A percentile compares a stretch with the other conserved stretches of the same genome.
Conservation (phyloP, 768 basidiomycete species). For the Lentinula detonsa region DNA sequence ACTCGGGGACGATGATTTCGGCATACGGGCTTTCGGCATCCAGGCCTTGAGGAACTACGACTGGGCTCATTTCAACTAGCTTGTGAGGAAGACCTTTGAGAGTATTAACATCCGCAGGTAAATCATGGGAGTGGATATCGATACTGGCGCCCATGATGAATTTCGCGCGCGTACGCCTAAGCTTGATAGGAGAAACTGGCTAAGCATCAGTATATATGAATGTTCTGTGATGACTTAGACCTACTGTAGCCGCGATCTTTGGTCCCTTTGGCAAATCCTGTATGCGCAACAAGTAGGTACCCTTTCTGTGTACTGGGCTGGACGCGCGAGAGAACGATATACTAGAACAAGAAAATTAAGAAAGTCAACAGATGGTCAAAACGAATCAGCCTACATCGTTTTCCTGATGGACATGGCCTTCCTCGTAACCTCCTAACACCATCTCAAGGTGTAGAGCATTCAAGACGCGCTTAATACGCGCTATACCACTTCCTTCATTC, state of each 20-base stretch:
- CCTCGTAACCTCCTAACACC: constrained; percentile 78
- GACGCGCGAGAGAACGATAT: constrained; percentile 89
- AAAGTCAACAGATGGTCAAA: neutral
- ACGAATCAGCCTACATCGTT: constrained; percentile 63
- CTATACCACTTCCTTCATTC: constrained; percentile 50
- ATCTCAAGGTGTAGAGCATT: constrained; percentile 91
- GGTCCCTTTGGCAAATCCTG: constrained; percentile 80
- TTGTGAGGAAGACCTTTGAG: constrained; percentile 70
- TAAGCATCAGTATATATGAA: neutral
- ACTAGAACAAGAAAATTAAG: constrained; percentile 40
- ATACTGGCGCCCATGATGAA: constrained; percentile 80
- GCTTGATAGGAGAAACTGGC: constrained; percentile 77
- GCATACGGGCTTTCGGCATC: constrained; percentile 66
- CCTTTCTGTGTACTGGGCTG: constrained; percentile 89
- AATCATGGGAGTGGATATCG: constrained; percentile 58
- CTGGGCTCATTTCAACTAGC: constrained; percentile 56
- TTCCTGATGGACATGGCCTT: constrained; percentile 97
- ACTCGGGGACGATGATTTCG: constrained; percentile 78
- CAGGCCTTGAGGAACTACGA: constrained; percentile 53
- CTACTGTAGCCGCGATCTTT: constrained; percentile 78
- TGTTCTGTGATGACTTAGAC: constrained; percentile 14
- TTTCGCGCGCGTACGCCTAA: constrained; percentile 71
- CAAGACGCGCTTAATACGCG: constrained; percentile 59
- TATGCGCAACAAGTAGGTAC: constrained; percentile 88
- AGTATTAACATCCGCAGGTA: constrained; percentile 38